phyloP scores from a whole-genome alignment of 805 yeast species.

The Kodamaea nitidulidarum region DNA sequence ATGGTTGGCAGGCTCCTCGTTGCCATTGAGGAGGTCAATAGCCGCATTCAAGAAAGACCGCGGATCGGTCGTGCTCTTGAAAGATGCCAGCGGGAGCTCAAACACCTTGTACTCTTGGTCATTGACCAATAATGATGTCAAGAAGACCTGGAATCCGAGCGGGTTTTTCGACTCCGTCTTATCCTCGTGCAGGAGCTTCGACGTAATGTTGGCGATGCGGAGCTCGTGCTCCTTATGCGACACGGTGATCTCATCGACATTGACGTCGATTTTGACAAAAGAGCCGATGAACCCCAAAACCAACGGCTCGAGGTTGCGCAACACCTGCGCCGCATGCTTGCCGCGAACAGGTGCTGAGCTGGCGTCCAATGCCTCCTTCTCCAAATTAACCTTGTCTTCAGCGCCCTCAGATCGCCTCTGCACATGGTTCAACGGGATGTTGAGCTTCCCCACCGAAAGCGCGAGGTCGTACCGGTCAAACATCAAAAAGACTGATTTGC shows the following conservation, averaged over 20 bases:
- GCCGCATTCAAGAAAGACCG: slow-evolving; percentile 20
- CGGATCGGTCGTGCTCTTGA: slow-evolving; percentile 19
- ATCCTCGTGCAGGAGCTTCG: slow-evolving; percentile 14
- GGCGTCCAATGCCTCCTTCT: background rate
- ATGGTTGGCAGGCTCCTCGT: slow-evolving; percentile 9
- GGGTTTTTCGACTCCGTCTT: slow-evolving; percentile 6
- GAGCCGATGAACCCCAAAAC: background rate
- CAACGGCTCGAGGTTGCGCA: background rate
- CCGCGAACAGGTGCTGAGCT: background rate
- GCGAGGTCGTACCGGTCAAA: slow-evolving; percentile 15
- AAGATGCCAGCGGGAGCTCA: slow-evolving; percentile 35
- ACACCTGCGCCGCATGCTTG: background rate
- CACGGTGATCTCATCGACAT: slow-evolving; percentile 3
- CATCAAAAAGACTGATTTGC: slow-evolving; percentile 9
- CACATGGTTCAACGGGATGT: slow-evolving; percentile 9
- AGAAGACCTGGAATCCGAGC: slow-evolving; percentile 18
- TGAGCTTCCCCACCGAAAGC: slow-evolving; percentile 10
- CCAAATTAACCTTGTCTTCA: background rate
- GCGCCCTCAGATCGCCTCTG: too few relatives aligned
- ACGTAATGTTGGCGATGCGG: slow-evolving; percentile 19
- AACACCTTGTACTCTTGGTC: slow-evolving; percentile 29
- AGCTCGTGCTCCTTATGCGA: slow-evolving; percentile 10
- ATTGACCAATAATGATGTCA: slow-evolving; percentile 26
- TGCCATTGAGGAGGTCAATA: slow-evolving; percentile 11
- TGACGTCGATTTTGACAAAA: slow-evolving; percentile 1